Evolutionary conservation across 352 stramenopile species (phyloP), one percentile per base, ranked within the genome.

Genomic region (Phytophthora megakarya): DNA sequence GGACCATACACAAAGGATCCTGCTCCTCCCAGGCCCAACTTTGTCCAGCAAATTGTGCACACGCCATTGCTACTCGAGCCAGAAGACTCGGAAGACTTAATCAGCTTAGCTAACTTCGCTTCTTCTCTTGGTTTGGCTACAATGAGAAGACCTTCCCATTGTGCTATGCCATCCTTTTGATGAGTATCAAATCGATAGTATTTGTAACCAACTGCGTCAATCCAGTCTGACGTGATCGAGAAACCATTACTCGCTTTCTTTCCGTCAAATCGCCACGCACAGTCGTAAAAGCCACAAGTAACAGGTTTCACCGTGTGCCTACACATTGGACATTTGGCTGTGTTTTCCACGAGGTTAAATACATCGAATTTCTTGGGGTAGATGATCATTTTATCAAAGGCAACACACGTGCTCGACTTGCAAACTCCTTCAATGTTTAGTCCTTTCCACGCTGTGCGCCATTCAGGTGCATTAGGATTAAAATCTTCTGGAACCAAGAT

Each of bases 281-380:
- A 81, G 22, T 73, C 57, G 30, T 78, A 76, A 32, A 78, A 73
- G 0, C 69, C 73, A 28, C 73, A 81, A 1, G 65, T 69, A 7
- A 72, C 11, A 5, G 69, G 65, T 3, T 59, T 51, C 6, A 81
- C 51, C 1, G 37, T 26, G 3, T 1, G n/a, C 13, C 30, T 7
- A 18, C 72, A 77, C 13, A 68, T 37, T 37, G 52, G 68, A 52
- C 62, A 75, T 11, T 15, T 21, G 1, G 55, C 25, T 13, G 37
- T 22, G 2, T 26, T 18, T 25, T 72, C 63, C 23, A 19, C 19
- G 16, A 80, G 45, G 37, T 80, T 76, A 52, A 80, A 65, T 5
- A 13, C 1, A 15, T 33, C 6, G 37, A 72, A 74, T 0, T 48
- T 15, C 16, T 56, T 59, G 0, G 4, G 39, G 9, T 68, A 21